A percentile compares a stretch with the other conserved stretches of the same genome.
Conservation (phyloP, 2,329 filamentous ascomycete species). For the Ophiostoma angusticollis region DNA sequence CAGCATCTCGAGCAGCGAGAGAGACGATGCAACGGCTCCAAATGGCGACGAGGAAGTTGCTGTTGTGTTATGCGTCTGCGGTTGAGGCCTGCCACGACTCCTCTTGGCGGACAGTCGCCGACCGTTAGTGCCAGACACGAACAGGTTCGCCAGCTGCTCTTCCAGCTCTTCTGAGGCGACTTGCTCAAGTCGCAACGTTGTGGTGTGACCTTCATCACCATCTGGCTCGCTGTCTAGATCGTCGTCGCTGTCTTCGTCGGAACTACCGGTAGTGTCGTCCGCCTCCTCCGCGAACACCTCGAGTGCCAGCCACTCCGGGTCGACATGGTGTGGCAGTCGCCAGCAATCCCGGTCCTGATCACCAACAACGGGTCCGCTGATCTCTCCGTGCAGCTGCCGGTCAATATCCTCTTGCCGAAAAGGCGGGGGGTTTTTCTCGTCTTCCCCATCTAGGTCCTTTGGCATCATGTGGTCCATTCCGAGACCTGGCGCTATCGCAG, state of each 20-base stretch:
- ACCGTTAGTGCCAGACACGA: constrained; percentile 20
- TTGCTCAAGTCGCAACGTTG: too few species aligned
- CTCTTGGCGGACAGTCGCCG: too few species aligned
- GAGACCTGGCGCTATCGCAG: constrained; percentile 45
- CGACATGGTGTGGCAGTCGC: constrained; percentile 59
- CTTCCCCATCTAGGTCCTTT: constrained; percentile 12
- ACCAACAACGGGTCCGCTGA: constrained; percentile 7
- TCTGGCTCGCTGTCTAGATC: constrained; percentile 28
- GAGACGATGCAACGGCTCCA: constrained; percentile 39
- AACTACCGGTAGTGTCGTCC: background rate
- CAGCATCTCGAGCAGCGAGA: constrained; percentile 77
- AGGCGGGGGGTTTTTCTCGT: constrained; percentile 14
- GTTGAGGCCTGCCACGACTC: background rate
- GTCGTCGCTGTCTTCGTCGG: constrained; percentile 26
- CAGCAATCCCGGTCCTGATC: constrained; percentile 25
- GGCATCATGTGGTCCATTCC: constrained; percentile 18
- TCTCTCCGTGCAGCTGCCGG: constrained; percentile 31
- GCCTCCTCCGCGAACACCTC: constrained; percentile 63
- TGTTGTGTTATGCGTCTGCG: too few species aligned
- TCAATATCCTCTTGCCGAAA: constrained; percentile 33
- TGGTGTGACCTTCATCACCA: constrained; percentile 18
- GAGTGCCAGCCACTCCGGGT: constrained; percentile 83
- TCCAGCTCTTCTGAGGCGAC: too few species aligned
- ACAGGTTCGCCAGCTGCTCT: constrained; percentile 28
- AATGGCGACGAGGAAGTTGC: too few species aligned